Base-by-base conservation (phyloP, 345 rosid species). In the Trapa incisa region DNA sequence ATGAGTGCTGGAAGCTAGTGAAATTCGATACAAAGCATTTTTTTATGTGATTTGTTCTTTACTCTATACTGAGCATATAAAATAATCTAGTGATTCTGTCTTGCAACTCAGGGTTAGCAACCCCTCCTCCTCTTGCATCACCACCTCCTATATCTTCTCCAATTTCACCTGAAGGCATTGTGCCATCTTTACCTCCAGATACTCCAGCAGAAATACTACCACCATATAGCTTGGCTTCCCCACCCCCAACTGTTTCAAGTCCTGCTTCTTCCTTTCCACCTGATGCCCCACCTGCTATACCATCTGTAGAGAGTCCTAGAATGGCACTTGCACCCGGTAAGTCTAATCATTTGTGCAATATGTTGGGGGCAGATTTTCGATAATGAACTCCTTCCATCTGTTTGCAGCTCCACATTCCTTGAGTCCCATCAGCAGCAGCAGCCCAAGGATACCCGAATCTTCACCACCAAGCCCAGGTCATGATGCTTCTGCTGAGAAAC, bases 121-220 rank as follows among this genome's bases (percentile, higher is more conserved):
- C 75, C 7, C 74, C 56, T 37, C 71, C 84, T 66, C 69, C 72
- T 3, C 75, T 64, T 57, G 76, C 76, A 37, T 74, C 69, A 60
- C 80, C 86, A 37, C 86, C 86, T 41, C 42, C 77, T 65, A 65
- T 60, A 68, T 77, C 82, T 63, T 70, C 82, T 50, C 76, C 82
- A 33, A 69, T 65, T 71, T 78, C 68, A 43, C 65, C 74, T 5
- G 16, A 71, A 73, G 89, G 83, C 71, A 67, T 65, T 47, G 77
- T 57, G 47, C 91, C 79, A 48, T 71, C 76, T 61, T 39, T 52
- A 71, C 73, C 68, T 36, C 94, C 87, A 4, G 67, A 56, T 60
- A 67, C 65, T 69, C 74, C 62, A 66, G 71, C 81, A 38, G 53
- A 67, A 36, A 72, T 77, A 75, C 65, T 78, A 53, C 74, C 80